These are phyloP conservation scores for Loxodes magnus DNA, from an alignment of 73 alveolate genomes.

Conservation along the genomic window DNA sequence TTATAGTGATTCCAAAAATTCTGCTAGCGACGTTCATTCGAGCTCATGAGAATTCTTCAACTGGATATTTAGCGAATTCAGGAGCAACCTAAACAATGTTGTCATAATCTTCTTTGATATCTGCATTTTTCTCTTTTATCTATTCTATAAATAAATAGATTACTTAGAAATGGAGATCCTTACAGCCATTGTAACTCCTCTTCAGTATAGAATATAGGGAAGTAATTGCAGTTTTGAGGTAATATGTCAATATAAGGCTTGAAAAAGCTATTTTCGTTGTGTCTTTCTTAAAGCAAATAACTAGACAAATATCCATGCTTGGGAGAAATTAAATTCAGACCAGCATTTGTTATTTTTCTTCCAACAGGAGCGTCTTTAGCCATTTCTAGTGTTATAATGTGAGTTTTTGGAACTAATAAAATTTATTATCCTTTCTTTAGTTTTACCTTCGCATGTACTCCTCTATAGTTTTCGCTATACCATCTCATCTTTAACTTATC, in stretches of 20 bases:
- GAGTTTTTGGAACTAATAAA: slow-evolving; percentile 72
- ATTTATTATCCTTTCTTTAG: slow-evolving; percentile 63
- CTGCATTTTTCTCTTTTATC: slow-evolving; percentile 63
- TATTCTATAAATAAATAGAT: slow-evolving; percentile 20
- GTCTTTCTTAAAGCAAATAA: slow-evolving; percentile 68
- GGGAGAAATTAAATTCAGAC: slow-evolving; percentile 83
- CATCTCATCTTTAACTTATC: slow-evolving; percentile 55
- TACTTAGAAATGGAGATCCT: slow-evolving; percentile 86
- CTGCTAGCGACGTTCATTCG: slow-evolving; percentile 86
- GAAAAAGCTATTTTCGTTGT: slow-evolving; percentile 59
- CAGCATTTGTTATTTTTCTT: slow-evolving; percentile 60
- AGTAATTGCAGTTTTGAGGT: slow-evolving; percentile 64
- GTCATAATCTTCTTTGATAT: slow-evolving; percentile 76
- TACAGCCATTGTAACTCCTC: slow-evolving; percentile 72
- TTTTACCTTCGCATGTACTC: slow-evolving; percentile 71
- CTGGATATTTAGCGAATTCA: slow-evolving; percentile 61
- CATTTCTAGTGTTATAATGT: slow-evolving; percentile 86
- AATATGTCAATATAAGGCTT: slow-evolving; percentile 78
- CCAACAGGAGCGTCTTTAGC: slow-evolving; percentile 77
- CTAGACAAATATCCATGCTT: slow-evolving; percentile 89
- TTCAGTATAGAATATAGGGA: slow-evolving; percentile 87
- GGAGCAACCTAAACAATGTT: slow-evolving; percentile 64
- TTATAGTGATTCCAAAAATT: slow-evolving; percentile 75
- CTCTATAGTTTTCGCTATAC: slow-evolving; percentile 80
- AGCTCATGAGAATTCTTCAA: slow-evolving; percentile 77